phyloP scores from a whole-genome alignment of 768 basidiomycete species.

The Trametes sanguinea region DNA sequence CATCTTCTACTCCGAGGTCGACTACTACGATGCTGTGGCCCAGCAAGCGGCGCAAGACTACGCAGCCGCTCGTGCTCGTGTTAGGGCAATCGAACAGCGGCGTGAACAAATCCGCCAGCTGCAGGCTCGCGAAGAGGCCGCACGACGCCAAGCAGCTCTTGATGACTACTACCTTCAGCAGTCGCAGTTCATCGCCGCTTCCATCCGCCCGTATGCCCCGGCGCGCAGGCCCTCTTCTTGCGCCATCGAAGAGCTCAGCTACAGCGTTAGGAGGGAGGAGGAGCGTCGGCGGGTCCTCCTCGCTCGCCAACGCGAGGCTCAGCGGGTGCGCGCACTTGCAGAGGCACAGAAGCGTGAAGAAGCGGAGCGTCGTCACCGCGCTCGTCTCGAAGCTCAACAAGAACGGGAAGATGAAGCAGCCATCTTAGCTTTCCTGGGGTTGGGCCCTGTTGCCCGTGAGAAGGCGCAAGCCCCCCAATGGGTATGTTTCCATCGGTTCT shows the following conservation, averaged over 20 bases:
- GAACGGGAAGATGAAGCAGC: not conserved
- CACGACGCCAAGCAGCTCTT: conserved; percentile 12
- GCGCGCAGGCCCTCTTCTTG: not conserved
- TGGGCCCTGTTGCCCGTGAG: not conserved
- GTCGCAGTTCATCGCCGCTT: conserved; percentile 2
- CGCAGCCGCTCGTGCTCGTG: conserved; percentile 24
- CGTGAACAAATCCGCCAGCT: conserved; percentile 9
- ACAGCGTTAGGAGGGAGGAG: conserved; percentile 9
- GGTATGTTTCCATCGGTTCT: conserved; percentile 1
- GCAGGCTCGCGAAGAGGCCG: conserved; percentile 8
- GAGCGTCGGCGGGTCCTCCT: conserved; percentile 10
- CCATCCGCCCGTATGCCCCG: not conserved
- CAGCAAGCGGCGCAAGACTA: conserved; percentile 24
- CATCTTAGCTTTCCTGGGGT: not conserved
- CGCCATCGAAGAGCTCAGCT: conserved; percentile 4
- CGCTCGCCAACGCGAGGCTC: conserved; percentile 16
- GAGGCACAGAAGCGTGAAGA: conserved; percentile 3
- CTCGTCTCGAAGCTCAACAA: not conserved
- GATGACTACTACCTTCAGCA: conserved; percentile 18
- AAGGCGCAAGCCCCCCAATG: not conserved
- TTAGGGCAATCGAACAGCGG: conserved; percentile 21
- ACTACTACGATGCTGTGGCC: conserved; percentile 13
- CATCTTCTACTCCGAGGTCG: conserved; percentile 3
- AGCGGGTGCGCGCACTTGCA: not conserved
- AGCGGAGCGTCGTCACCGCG: not conserved